Base-by-base conservation (phyloP, 352 stramenopile genomes). In the Phytophthora crassamura region DNA sequence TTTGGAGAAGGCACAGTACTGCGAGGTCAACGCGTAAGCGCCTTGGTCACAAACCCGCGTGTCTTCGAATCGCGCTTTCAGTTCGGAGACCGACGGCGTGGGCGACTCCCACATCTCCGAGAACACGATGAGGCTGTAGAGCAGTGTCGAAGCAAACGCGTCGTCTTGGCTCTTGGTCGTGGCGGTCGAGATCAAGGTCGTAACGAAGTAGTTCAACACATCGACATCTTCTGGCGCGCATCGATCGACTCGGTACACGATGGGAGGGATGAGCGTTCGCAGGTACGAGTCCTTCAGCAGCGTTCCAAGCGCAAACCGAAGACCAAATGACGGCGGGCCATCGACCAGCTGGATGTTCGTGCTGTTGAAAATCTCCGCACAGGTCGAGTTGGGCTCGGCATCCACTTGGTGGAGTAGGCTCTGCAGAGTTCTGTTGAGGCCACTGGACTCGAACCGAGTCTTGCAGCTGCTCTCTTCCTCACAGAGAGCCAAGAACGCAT, bases 41-140 rank as follows among this genome's bases (percentile, higher is more conserved):
- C n/a, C n/a, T n/a, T n/a, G n/a, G n/a, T n/a, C n/a, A n/a, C n/a
- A n/a, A n/a, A n/a, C n/a, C n/a, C n/a, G n/a, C n/a, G n/a, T n/a
- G n/a, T n/a, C n/a, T n/a, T n/a, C n/a, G n/a, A n/a, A n/a, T n/a
- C n/a, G n/a, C n/a, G n/a, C n/a, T n/a, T n/a, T n/a, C n/a, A n/a
- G n/a, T n/a, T n/a, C n/a, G n/a, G n/a, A n/a, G n/a, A n/a, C n/a
- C n/a, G n/a, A n/a, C 9, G 66, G 63, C n/a, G 64, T 57, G 0
- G 77, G 74, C 1, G 42, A 64, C 15, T 80, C 68, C 74, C 75
- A 83, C 59, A 83, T 76, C 50, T 86, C 77, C 0, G 74, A 83
- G 41, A 67, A 77, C 6, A 75, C 63, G 35, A 86, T 74, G n/a
- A n/a, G n/a, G n/a, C n/a, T n/a, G n/a, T n/a, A n/a, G n/a, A n/a